These are phyloP conservation scores for Ganoderma resinaceum DNA, from an alignment of 1,284 basidiomycete species.

Conservation along the genomic window DNA sequence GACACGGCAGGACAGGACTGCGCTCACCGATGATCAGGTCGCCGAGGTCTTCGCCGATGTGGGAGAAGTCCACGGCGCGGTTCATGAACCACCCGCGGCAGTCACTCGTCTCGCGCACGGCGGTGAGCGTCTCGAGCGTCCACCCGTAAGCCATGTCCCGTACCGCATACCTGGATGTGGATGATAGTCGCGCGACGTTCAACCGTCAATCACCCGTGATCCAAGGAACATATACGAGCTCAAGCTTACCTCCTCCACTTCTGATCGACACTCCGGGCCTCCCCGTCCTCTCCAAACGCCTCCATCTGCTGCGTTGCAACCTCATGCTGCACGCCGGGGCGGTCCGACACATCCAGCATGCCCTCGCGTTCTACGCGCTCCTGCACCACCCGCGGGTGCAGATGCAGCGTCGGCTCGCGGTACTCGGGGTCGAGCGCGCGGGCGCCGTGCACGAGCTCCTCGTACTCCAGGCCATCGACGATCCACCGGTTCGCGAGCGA, in stretches of 20 bases:
- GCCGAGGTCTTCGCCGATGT: not conserved
- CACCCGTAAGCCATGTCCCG: not conserved
- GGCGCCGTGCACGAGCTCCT: not conserved
- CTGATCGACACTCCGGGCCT: not conserved
- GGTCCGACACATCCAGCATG: not conserved
- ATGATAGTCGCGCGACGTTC: too few relatives aligned
- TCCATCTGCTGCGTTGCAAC: not conserved
- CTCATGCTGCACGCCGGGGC: not conserved
- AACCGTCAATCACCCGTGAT: too few relatives aligned
- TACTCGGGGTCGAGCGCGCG: not conserved
- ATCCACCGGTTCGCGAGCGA: not conserved
- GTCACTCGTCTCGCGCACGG: not conserved
- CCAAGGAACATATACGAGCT: too few relatives aligned
- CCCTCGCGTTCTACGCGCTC: not conserved
- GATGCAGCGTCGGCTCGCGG: not conserved
- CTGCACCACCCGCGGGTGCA: not conserved
- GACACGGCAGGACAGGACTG: too few relatives aligned
- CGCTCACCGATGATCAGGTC: not conserved
- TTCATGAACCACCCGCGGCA: conserved; percentile 1
- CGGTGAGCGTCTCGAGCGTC: not conserved
- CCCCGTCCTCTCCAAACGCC: not conserved
- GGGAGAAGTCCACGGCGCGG: not conserved
- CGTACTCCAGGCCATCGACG: not conserved
- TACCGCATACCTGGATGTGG: not conserved
- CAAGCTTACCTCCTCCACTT: not conserved